Evolutionary conservation across 192 early-diverging fungal species (phyloP).

Genomic region (Podila epigama): DNA sequence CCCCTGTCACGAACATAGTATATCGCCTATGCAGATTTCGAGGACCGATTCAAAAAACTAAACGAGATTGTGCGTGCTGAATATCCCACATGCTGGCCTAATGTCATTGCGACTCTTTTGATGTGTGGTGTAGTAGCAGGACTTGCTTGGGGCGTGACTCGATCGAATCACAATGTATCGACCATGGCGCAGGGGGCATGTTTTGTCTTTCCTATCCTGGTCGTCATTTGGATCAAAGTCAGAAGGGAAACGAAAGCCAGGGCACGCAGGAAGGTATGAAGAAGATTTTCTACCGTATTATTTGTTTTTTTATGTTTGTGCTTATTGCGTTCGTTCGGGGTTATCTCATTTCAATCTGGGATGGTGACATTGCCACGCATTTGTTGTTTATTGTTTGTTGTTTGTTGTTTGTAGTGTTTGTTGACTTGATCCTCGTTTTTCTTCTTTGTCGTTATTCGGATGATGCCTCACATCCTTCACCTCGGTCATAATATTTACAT

Average conservation of each 20-base stretch:
- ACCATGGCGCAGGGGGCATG: conserved; percentile 28
- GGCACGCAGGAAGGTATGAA: conserved; percentile 12
- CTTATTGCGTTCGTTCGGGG: neutral
- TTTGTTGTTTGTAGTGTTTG: neutral
- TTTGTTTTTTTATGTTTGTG: neutral
- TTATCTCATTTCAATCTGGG: neutral
- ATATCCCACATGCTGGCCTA: conserved; percentile 35
- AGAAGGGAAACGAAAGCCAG: conserved; percentile 11
- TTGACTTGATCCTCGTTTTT: neutral
- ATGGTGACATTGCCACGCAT: conserved; percentile 1
- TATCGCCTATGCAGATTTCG: conserved; percentile 19
- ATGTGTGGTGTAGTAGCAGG: neutral
- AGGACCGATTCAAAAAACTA: conserved; percentile 20
- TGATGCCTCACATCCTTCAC: no score
- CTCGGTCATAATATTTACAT: no score
- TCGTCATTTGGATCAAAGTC: conserved; percentile 34
- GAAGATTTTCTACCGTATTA: neutral
- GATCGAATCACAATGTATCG: conserved; percentile 6
- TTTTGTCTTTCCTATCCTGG: conserved; percentile 20
- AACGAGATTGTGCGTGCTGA: conserved; percentile 12
- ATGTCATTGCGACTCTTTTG: neutral
- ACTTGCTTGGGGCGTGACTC: neutral
- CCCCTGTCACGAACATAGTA: conserved; percentile 24
- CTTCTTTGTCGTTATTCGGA: neutral
- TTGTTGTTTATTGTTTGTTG: neutral